Percentiles rank a stretch among this genome's conserved stretches.
phyloP scores from a whole-genome alignment of 2,329 filamentous ascomycete species.

The Raffaelea albimanens region DNA sequence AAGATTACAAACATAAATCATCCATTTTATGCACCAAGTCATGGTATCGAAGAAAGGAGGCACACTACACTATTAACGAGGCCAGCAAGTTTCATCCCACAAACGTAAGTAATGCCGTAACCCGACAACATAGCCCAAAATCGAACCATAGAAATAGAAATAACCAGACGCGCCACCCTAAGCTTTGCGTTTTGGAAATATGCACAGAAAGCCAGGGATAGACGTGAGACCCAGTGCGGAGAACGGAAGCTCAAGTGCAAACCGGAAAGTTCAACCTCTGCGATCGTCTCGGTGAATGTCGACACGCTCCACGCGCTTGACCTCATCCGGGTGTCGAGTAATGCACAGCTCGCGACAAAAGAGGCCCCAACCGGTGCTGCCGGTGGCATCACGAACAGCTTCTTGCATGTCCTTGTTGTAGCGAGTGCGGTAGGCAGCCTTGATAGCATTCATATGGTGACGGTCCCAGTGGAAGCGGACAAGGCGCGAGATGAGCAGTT shows the following conservation, averaged over 20 bases:
- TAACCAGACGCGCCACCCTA: no score
- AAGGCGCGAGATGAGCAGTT: slow-evolving; percentile 78
- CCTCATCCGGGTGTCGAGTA: slow-evolving; percentile 48
- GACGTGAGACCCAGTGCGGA: no score
- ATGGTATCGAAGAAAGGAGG: neutral
- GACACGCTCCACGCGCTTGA: slow-evolving; percentile 40
- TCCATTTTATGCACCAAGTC: neutral
- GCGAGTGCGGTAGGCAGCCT: slow-evolving; percentile 67
- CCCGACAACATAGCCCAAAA: neutral
- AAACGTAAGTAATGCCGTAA: no score
- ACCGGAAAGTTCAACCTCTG: neutral
- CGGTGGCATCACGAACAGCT: slow-evolving; percentile 68
- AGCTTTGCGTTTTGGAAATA: no score
- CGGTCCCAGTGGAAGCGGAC: slow-evolving; percentile 91
- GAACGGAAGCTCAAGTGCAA: neutral
- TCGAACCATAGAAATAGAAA: neutral
- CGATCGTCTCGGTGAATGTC: slow-evolving; percentile 13
- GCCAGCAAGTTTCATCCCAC: no score
- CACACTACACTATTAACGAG: neutral
- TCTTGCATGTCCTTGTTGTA: slow-evolving; percentile 68
- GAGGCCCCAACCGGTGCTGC: slow-evolving; percentile 59
- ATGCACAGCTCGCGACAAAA: slow-evolving; percentile 67
- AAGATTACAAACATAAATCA: no score
- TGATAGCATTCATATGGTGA: slow-evolving; percentile 68
- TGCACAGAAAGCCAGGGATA: no score